Base-by-base conservation (phyloP, 1,139 yeast genomes). In the Candida dubliniensis region DNA sequence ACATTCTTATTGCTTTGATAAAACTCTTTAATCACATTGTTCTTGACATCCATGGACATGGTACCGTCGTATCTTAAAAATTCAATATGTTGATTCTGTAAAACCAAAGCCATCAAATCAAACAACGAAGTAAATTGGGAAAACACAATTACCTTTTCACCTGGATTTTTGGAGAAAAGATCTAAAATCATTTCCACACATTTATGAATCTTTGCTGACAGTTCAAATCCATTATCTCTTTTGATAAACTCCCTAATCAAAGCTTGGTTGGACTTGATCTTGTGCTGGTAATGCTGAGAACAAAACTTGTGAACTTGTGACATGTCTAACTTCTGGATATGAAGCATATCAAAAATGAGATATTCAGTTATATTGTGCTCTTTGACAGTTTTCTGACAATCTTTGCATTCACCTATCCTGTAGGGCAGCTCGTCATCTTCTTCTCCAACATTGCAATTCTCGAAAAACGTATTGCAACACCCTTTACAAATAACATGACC, bases 51-150 rank as follows among this genome's bases (percentile, higher is more conserved):
- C 2, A 88, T 74, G 46, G 72, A 71, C 96, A 91, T 86, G 4
- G 84, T 71, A 9, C 98, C 98, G 56, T 87, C 93, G 61, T 88
- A 91, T 42, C 89, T 69, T 42, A 89, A 67, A 57, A 67, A 81
- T 2, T 67, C 67, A 24, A 84, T 72, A 1, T 71, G 63, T 25
- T 74, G 64, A 13, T 72, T 65, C 4, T 67, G 64, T 25, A 93
- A 68, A 13, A 82, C 78, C 39, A 82, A 67, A 38, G 77, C 76
- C 60, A 93, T 64, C 29, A 93, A 63, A 49, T 86, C 93, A 59
- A 93, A 84, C 55, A 87, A 76, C 1, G 84, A 69, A 1, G 95
- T 85, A 64, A 93, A 93, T 54, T 89, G 96, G 0, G 96, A 86
- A 57, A 93, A 93, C 1, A 93, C 71, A 46, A 93, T 79, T 9